These are phyloP conservation scores for Termitomyces sp. DNA, from an alignment of 768 basidiomycete genomes.

Conservation along the genomic window DNA sequence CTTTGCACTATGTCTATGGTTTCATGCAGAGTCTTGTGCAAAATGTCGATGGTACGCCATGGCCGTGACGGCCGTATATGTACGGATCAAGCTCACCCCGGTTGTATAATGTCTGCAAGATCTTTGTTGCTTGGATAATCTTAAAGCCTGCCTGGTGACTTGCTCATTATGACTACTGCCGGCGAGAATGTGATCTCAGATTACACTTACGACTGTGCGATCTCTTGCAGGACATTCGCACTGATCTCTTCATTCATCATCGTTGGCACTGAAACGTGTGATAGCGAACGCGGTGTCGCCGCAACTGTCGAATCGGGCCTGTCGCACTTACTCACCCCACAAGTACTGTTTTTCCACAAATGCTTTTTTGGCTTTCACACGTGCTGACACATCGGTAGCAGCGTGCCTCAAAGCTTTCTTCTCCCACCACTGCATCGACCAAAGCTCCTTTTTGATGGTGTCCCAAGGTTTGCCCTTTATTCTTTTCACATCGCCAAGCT, in stretches of 20 bases:
- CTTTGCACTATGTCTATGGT: too few species aligned
- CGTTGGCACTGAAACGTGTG: neutral
- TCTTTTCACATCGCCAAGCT: slow-evolving; percentile 5
- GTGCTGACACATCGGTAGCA: neutral
- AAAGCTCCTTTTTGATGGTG: slow-evolving; percentile 1
- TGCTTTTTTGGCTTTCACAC: slow-evolving; percentile 1
- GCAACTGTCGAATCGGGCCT: too few species aligned
- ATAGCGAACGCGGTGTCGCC: neutral
- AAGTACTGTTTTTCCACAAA: slow-evolving; percentile 5
- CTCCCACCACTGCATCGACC: neutral
- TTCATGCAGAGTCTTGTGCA: too few species aligned
- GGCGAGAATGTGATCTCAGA: too few species aligned
- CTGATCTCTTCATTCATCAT: neutral
- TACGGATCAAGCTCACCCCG: too few species aligned
- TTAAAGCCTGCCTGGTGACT: too few species aligned
- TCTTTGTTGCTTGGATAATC: too few species aligned
- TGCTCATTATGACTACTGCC: too few species aligned
- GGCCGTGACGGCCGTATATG: too few species aligned
- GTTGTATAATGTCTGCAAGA: too few species aligned
- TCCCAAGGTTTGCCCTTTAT: neutral
- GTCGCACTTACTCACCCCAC: too few species aligned
- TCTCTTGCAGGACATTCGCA: neutral
- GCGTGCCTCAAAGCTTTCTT: slow-evolving; percentile 1
- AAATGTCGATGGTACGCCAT: too few species aligned
- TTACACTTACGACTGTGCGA: neutral